These are phyloP conservation scores for Rubus parviflorus DNA, from an alignment of 306 rosid species.

Conservation along the genomic window DNA sequence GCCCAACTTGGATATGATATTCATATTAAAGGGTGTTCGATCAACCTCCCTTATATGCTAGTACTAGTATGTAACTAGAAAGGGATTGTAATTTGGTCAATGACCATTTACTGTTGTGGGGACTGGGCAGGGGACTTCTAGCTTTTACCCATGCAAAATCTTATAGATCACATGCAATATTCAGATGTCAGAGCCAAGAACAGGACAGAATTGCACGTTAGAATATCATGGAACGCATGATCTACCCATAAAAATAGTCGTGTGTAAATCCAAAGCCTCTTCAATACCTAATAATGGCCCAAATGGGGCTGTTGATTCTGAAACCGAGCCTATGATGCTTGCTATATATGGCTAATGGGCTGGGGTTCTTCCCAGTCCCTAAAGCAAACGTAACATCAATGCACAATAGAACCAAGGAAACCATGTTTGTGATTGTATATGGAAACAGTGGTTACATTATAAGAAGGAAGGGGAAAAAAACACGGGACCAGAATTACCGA, in stretches of 20 bases:
- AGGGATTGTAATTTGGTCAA: neutral
- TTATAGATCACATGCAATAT: neutral
- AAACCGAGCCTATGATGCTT: constrained; percentile 67
- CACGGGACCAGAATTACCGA: neutral
- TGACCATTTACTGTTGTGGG: too few species aligned
- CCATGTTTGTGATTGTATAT: neutral
- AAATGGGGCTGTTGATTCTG: constrained; percentile 58
- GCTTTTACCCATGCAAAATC: too few species aligned
- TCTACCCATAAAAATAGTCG: neutral
- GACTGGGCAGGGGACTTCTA: too few species aligned
- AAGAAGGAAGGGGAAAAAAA: neutral
- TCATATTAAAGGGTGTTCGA: neutral
- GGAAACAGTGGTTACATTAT: neutral
- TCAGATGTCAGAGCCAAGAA: neutral
- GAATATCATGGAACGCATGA: neutral
- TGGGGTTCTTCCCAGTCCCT: constrained; percentile 62
- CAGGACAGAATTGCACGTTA: neutral
- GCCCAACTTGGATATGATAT: neutral
- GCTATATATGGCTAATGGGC: constrained; percentile 63
- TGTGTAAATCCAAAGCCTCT: neutral
- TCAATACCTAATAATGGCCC: constrained; percentile 25
- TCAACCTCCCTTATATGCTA: neutral
- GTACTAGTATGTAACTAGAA: too few species aligned
- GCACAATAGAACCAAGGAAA: neutral
- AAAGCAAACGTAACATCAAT: neutral